Evolutionary conservation across 2,329 filamentous ascomycete species (phyloP).

Genomic region (Fusarium concolor): DNA sequence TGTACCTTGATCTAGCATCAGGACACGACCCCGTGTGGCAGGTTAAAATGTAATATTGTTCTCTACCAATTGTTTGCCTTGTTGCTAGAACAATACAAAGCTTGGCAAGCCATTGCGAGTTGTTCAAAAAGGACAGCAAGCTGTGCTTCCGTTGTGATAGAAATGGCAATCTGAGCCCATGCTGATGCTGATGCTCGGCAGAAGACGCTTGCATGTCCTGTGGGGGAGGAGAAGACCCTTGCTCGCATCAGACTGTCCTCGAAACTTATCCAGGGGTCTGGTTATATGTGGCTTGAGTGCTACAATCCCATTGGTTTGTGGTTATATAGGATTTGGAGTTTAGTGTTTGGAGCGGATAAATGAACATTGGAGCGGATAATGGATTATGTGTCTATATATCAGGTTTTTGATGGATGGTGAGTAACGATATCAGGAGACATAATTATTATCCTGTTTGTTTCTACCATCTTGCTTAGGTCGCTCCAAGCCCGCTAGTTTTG

Average conservation of each 20-base stretch:
- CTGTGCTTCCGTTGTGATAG: neutral
- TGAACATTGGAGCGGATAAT: neutral
- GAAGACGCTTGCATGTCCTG: conserved; percentile 1
- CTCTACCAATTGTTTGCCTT: neutral
- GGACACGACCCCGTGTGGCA: neutral
- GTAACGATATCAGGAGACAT: no score
- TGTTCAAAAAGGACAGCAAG: neutral
- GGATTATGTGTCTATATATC: no score
- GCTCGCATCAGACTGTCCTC: neutral
- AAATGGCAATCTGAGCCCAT: neutral
- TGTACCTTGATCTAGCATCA: conserved; percentile 1
- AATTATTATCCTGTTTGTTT: no score
- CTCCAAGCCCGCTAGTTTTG: no score
- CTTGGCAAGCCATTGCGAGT: neutral
- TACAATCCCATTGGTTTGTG: conserved; percentile 51
- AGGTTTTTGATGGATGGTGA: no score
- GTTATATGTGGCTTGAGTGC: conserved; percentile 6
- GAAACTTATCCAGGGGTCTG: conserved; percentile 3
- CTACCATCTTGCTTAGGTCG: no score
- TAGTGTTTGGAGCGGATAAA: conserved; percentile 59
- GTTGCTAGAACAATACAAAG: conserved; percentile 5
- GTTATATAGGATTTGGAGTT: neutral
- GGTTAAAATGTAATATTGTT: neutral
- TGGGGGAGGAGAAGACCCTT: conserved; percentile 23
- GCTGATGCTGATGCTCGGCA: neutral